These are phyloP conservation scores for Tricholoma saponaceum DNA, from an alignment of 768 basidiomycete species.

Conservation along the genomic window DNA sequence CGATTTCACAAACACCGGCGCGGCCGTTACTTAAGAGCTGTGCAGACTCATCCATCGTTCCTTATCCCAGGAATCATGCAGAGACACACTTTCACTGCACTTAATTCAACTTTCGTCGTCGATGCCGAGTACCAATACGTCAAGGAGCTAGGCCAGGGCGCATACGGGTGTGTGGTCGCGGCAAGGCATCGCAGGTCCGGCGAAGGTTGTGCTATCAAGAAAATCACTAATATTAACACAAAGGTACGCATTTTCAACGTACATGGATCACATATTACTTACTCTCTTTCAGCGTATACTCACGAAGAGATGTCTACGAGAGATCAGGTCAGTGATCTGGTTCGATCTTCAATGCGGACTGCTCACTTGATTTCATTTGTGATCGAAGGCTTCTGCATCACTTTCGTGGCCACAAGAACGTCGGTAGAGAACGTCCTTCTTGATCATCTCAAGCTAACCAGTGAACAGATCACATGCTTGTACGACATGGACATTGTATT, in stretches of 20 bases:
- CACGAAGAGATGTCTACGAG: constrained; percentile 93
- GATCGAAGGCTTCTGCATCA: constrained; percentile 79
- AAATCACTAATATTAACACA: constrained; percentile 91
- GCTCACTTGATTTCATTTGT: constrained; percentile 4
- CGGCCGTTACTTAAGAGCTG: too few species aligned
- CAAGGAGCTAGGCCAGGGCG: constrained; percentile 96
- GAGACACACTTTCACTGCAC: constrained; percentile 74
- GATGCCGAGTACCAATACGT: constrained; percentile 90
- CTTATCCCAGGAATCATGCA: constrained; percentile 42
- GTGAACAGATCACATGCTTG: constrained; percentile 80
- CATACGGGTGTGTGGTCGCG: constrained; percentile 88
- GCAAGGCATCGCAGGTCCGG: constrained; percentile 81
- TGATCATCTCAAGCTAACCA: constrained; percentile 9
- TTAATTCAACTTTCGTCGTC: constrained; percentile 85
- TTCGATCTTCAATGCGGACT: neutral
- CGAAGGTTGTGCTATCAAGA: constrained; percentile 93
- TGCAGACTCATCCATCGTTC: too few species aligned
- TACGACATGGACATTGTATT: constrained; percentile 99
- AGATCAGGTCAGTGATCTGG: constrained; percentile 70
- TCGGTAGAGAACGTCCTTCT: constrained; percentile 30
- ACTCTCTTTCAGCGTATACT: constrained; percentile 66
- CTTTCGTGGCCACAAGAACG: constrained; percentile 99
- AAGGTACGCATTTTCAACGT: constrained; percentile 43
- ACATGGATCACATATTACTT: constrained; percentile 15
- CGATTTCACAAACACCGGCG: too few species aligned